These are phyloP conservation scores for Epithele typhae DNA, from an alignment of 768 basidiomycete species.

Conservation along the genomic window DNA sequence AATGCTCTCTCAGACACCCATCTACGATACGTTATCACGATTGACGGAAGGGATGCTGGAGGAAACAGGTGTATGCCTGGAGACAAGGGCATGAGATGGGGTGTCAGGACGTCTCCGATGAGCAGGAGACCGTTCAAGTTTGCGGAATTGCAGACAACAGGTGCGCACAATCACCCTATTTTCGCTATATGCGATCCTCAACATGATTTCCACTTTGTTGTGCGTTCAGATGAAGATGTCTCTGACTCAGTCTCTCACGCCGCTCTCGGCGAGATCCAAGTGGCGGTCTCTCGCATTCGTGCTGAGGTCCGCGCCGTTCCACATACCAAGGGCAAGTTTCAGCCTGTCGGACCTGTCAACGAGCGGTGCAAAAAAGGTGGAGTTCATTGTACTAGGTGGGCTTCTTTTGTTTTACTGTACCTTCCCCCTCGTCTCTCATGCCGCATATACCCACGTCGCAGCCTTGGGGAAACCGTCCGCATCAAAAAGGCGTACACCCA, in stretches of 20 bases:
- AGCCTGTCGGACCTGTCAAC: background rate
- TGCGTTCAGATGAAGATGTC: slow-evolving; percentile 9
- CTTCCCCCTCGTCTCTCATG: background rate
- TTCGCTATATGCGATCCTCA: background rate
- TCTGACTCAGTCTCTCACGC: background rate
- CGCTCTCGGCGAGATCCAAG: slow-evolving; percentile 6
- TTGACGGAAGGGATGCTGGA: background rate
- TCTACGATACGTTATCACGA: background rate
- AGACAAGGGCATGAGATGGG: background rate
- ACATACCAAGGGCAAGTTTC: background rate
- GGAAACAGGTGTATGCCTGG: background rate
- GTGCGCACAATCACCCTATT: too few species aligned
- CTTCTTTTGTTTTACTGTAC: background rate
- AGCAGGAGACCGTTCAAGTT: slow-evolving; percentile 5
- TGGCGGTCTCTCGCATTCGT: background rate
- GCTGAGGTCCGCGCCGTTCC: background rate
- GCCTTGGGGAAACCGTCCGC: background rate
- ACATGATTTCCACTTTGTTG: background rate
- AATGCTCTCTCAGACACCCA: background rate
- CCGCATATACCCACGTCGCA: background rate
- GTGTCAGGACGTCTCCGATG: background rate
- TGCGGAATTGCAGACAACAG: slow-evolving; percentile 4
- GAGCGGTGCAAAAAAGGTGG: slow-evolving; percentile 1
- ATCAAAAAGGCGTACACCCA: background rate
- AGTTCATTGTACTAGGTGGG: background rate